Evolutionary conservation across 768 basidiomycete genomes (phyloP), one percentile per base, ranked within the genome.

Genomic region (Megacollybia marginata): DNA sequence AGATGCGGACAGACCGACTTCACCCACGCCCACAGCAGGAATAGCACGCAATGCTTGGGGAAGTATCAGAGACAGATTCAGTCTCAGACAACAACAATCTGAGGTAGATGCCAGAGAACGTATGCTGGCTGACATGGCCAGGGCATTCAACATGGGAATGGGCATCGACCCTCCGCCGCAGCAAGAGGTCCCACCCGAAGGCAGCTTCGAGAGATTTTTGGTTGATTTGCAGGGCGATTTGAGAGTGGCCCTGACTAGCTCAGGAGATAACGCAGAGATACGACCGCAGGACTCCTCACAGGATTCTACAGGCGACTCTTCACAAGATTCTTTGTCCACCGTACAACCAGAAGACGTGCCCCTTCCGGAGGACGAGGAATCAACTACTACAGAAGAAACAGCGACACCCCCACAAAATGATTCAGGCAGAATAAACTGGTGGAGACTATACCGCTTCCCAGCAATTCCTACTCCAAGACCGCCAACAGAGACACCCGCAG

Each of bases 401-500:
- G 23, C 23, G 23, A 28, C 23, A 28, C 23, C 23, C 23, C 23
- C 23, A 23, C 16, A 45, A 23, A 36, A 36, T 7, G 11, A n/a
- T 38, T 6, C 10, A 59, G 73, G 70, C 11, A 63, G 76, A 15
- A 74, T 90, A 50, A 90, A 90, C 59, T 86, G 87, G 80, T 90
- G 88, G 88, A 71, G 88, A 49, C 65, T 88, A 57, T 88, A 88
- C 59, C 78, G 87, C n/a, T 90, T 89, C 69, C 85, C 84, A 8
- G 73, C 86, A 35, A 83, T 88, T 55, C 55, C 67, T 12, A 69
- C 75, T n/a, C 64, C 72, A 8, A 59, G 59, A 33, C 55, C 55
- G 48, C 52, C 49, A 32, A 52, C 46, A 49, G 36, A 45, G 52
- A 56, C 18, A 56, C 71, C 50, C 62, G 6, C 23, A 2, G 23